Evolutionary conservation across 805 yeast genomes (phyloP), one percentile per base, ranked within the genome.

Genomic region (Candida jianshihensis): DNA sequence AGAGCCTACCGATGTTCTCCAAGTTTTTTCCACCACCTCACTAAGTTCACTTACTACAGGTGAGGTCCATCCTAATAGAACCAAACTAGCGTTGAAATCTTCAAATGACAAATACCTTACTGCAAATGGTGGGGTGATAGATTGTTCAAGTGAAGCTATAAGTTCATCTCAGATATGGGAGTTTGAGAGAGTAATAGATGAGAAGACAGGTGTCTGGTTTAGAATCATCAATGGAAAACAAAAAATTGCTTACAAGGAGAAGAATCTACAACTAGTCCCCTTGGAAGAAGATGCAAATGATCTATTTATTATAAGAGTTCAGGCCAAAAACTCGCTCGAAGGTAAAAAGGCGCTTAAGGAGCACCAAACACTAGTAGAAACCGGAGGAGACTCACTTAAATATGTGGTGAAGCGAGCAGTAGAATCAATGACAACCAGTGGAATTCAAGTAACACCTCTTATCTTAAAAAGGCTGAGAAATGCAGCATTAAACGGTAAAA

Each of bases 61-160:
- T 12, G 30, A 33, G 5, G 37, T 19, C 11, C 19, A 37, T 8
- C 45, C 41, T 11, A 35, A 41, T 10, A 35, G 41, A 15, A 34
- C 42, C 2, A 39, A 28, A 24, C 29, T 56, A 19, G 51, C 66
- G 0, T 35, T 63, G 31, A 60, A 58, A 37, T 46, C 56, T 3
- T 35, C 50, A 7, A 30, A 41, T 15, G 61, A 59, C 1, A 53
- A 49, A 33, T 63, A 56, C 37, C 39, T 47, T 16, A 29, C 46
- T 13, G 39, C 42, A 7, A 43, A 40, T 17, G 19, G 29, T 8
- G 56, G 50, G 6, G 14, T 19, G 0, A 33, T 55, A 4, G 51
- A 46, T 19, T 60, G 59, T 26, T 47, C 50, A 16, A 42, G 56
- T 22, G 55, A 54, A 13, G 66, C 68, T 1, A 54, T 63, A 17